phyloP scores from a whole-genome alignment of 1,139 yeast species.

The Yamadazyma taylorii region DNA sequence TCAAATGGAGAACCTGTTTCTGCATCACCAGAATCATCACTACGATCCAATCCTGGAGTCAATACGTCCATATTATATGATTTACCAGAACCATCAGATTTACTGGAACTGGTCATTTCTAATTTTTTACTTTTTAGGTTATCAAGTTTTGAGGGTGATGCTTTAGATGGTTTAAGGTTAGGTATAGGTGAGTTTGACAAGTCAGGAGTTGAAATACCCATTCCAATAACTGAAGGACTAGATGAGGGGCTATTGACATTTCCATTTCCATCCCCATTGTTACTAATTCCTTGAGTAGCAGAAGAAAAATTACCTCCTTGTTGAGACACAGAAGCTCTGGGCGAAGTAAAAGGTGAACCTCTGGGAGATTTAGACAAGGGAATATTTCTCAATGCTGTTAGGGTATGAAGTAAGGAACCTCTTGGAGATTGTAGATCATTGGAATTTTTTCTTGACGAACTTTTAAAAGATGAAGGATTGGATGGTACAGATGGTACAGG shows the following conservation, averaged over 20 bases:
- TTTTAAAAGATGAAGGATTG: conserved; percentile 33
- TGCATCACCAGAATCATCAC: not conserved
- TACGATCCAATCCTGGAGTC: conserved; percentile 1
- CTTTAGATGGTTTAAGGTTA: conserved; percentile 16
- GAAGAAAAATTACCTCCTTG: conserved; percentile 18
- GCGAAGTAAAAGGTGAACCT: conserved; percentile 48
- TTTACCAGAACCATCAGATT: not conserved
- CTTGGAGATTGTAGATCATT: conserved; percentile 44
- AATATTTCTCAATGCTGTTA: conserved; percentile 43
- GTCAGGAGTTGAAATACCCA: conserved; percentile 16
- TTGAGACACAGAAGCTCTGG: conserved; percentile 44
- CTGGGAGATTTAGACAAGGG: conserved; percentile 39
- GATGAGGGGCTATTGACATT: not conserved
- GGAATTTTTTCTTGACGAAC: conserved; percentile 37
- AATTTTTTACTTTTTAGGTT: not conserved
- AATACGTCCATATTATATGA: too few relatives aligned
- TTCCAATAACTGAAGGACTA: conserved; percentile 3
- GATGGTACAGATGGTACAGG: conserved; percentile 49
- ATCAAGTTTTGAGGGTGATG: not conserved
- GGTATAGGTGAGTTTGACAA: conserved; percentile 22
- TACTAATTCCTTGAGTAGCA: not conserved
- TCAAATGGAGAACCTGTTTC: conserved; percentile 2
- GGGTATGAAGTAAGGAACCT: conserved; percentile 43
- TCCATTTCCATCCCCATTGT: not conserved
- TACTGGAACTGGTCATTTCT: conserved; percentile 3